Percentiles rank a stretch among this genome's conserved stretches.
phyloP scores from a whole-genome alignment of 202 grass and related monocot species.

The Setaria italica region DNA sequence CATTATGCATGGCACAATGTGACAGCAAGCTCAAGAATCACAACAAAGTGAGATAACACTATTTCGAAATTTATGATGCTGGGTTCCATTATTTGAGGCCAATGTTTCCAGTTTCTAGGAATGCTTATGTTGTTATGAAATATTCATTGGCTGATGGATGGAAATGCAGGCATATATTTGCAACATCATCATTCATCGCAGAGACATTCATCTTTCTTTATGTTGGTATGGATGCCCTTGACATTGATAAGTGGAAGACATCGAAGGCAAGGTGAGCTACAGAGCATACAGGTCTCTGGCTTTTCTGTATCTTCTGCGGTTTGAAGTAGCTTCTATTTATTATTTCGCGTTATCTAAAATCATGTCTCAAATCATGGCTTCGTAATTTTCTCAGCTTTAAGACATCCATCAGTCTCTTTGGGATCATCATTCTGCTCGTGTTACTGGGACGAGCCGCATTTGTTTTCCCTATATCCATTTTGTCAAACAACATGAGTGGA shows the following conservation, averaged over 20 bases:
- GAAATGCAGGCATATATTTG: constrained; percentile 81
- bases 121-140: not conserved
- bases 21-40: constrained; percentile 80
- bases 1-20: constrained; percentile 98
- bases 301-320: not conserved
- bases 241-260: constrained; percentile 88
- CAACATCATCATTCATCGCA: constrained; percentile 75
- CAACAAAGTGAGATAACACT: constrained; percentile 60
- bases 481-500: constrained; percentile 76
- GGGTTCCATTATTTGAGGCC: not conserved
- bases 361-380: constrained; percentile 21
- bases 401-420: constrained; percentile 67
- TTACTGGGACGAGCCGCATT: constrained; percentile 74
- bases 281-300: not conserved
- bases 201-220: constrained; percentile 96
- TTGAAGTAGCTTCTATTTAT: not conserved
- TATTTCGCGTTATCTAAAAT: not conserved
- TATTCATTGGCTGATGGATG: constrained; percentile 23
- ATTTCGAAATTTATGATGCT: not conserved
- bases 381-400: constrained; percentile 55
- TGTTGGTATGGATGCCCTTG: constrained; percentile 96
- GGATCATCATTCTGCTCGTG: constrained; percentile 60
- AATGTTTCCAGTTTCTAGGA: not conserved
- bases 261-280: constrained; percentile 60
- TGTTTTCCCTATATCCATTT: constrained; percentile 74